A percentile compares a stretch with the other conserved stretches of the same genome.
These are phyloP conservation scores for Boletus vinaceobasis DNA, from an alignment of 768 basidiomycete species.

Conservation along the genomic window DNA sequence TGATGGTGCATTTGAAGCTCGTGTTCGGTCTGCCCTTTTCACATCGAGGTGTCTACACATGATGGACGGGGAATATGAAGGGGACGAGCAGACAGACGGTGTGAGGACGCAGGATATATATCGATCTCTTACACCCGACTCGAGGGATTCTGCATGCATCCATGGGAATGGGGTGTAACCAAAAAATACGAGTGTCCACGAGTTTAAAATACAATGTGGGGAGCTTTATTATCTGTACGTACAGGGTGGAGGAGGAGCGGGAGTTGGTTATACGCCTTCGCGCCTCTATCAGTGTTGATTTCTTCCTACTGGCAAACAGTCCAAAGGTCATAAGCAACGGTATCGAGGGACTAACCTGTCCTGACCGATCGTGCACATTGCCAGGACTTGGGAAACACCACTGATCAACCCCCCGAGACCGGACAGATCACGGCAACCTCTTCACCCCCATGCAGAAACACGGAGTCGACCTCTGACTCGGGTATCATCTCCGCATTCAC, in stretches of 20 bases:
- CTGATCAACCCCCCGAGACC: constrained; percentile 66
- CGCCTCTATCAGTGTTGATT: neutral
- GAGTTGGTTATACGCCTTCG: neutral
- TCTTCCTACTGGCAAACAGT: neutral
- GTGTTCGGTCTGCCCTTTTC: neutral
- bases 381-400: neutral
- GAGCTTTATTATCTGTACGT: neutral
- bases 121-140: neutral
- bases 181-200: neutral
- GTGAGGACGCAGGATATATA: no score
- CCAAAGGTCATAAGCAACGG: neutral
- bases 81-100: neutral
- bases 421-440: constrained; percentile 80
- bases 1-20: neutral
- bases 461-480: constrained; percentile 37
- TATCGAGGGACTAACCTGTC: neutral
- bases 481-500: constrained; percentile 80
- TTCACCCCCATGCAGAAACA: constrained; percentile 62
- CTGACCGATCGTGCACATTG: neutral
- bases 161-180: neutral
- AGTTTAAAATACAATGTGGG: neutral
- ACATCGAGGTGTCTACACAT: constrained; percentile 15
- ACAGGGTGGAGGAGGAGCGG: neutral
- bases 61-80: neutral
- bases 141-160: neutral